Percentiles rank a stretch among this genome's conserved stretches.
Conservation (phyloP, 306 rosid species). For the Vicia sativa region DNA sequence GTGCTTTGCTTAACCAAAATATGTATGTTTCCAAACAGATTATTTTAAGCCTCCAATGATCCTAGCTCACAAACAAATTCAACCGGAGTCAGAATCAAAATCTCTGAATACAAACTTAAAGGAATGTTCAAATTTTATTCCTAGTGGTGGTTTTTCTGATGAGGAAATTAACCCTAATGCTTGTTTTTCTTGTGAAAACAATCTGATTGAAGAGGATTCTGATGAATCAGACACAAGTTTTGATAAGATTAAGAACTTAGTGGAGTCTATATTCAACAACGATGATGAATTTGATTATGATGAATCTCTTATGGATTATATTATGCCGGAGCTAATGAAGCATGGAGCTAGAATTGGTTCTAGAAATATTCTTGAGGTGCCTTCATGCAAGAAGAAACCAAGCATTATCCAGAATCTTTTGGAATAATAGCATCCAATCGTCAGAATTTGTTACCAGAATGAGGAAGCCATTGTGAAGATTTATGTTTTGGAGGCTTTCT, state of each 20-base stretch:
- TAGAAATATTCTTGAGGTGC: constrained; percentile 22
- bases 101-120: constrained; percentile 25
- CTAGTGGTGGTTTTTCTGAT: not conserved
- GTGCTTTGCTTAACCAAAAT: no score
- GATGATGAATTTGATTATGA: constrained; percentile 25
- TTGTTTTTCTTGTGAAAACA: no score
- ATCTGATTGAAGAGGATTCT: not conserved
- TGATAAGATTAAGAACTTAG: constrained; percentile 41
- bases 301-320: constrained; percentile 13
- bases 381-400: constrained; percentile 33
- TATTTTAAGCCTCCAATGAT: not conserved
- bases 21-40: no score
- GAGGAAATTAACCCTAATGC: not conserved
- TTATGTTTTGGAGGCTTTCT: no score
- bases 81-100: constrained; percentile 32
- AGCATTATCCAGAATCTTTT: constrained; percentile 37
- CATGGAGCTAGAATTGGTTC: constrained; percentile 27
- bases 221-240: constrained; percentile 40
- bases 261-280: constrained; percentile 37
- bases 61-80: constrained; percentile 20
- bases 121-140: no score
- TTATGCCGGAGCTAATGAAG: constrained; percentile 6
- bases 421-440: constrained; percentile 32
- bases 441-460: not conserved
- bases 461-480: no score